Percentiles rank a stretch among this genome's conserved stretches.
phyloP scores from a whole-genome alignment of 2,329 filamentous ascomycete species.

The Trichoderma semiorbis region DNA sequence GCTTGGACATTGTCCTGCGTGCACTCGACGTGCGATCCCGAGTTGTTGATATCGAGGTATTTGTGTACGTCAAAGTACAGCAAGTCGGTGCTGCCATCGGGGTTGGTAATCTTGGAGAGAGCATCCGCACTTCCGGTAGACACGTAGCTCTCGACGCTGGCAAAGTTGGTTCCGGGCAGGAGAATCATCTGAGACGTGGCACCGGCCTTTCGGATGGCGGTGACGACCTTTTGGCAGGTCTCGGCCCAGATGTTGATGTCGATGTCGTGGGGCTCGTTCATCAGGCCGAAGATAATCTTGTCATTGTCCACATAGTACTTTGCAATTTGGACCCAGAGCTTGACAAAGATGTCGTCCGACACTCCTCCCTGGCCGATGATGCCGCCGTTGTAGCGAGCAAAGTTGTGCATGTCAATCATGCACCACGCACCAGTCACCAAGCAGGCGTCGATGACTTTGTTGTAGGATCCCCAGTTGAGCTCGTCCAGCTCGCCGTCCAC shows the following conservation, averaged over 20 bases:
- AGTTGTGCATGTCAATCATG: conserved; percentile 59
- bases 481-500: conserved; percentile 48
- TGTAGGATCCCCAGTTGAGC: conserved; percentile 48
- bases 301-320: conserved; percentile 54
- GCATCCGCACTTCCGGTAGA: conserved; percentile 48
- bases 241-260: conserved; percentile 56
- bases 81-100: conserved; percentile 53
- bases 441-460: conserved; percentile 55
- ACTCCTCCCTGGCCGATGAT: conserved; percentile 66
- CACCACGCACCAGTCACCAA: conserved; percentile 54
- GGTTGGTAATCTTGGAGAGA: conserved; percentile 53
- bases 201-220: conserved; percentile 62
- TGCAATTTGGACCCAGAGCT: conserved; percentile 57
- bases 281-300: conserved; percentile 58
- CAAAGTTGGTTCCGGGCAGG: conserved; percentile 59
- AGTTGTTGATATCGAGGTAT: conserved; percentile 57
- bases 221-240: conserved; percentile 60
- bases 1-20: conserved; percentile 50
- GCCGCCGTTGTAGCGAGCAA: conserved; percentile 56
- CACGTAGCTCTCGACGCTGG: conserved; percentile 47
- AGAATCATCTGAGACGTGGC: conserved; percentile 60
- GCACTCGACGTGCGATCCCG: conserved; percentile 50
- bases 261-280: conserved; percentile 67
- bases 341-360: conserved; percentile 54
- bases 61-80: conserved; percentile 60